Conservation (phyloP, 306 rosid genomes). For the Hylodesmum podocarpum region DNA sequence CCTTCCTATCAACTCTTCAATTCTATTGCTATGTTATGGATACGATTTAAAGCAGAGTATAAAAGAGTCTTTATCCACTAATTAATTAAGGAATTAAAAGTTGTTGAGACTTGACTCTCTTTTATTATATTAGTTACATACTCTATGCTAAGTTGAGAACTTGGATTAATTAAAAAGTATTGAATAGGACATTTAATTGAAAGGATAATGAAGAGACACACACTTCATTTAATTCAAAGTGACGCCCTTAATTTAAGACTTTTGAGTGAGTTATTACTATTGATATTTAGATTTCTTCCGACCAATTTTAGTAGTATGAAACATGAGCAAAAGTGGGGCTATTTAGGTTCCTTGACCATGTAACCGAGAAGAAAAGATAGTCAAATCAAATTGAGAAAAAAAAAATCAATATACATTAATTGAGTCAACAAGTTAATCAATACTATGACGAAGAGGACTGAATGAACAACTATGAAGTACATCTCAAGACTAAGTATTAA, state of each 20-base stretch:
- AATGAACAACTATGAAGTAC: neutral
- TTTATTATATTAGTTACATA: neutral
- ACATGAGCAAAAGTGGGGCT: neutral
- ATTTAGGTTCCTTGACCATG: neutral
- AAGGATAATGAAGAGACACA: neutral
- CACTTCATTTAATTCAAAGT: neutral
- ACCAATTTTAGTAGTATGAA: neutral
- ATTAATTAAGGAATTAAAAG: neutral
- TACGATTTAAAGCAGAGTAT: neutral
- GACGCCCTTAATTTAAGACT: neutral
- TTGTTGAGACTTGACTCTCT: neutral
- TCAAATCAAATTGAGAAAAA: neutral
- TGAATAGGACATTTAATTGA: neutral
- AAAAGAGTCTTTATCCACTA: neutral
- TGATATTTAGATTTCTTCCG: neutral
- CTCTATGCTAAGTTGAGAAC: neutral
- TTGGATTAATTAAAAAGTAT: neutral
- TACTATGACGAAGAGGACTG: neutral
- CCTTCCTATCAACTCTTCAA: neutral
- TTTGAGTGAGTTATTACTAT: neutral
- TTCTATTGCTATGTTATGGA: neutral
- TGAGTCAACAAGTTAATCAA: conserved; percentile 7
- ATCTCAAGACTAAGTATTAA: too few relatives aligned
- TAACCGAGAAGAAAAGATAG: neutral
- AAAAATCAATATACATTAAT: neutral